Base-by-base conservation (phyloP, 495 filamentous ascomycete species). In the Endocarpon pusillum region DNA sequence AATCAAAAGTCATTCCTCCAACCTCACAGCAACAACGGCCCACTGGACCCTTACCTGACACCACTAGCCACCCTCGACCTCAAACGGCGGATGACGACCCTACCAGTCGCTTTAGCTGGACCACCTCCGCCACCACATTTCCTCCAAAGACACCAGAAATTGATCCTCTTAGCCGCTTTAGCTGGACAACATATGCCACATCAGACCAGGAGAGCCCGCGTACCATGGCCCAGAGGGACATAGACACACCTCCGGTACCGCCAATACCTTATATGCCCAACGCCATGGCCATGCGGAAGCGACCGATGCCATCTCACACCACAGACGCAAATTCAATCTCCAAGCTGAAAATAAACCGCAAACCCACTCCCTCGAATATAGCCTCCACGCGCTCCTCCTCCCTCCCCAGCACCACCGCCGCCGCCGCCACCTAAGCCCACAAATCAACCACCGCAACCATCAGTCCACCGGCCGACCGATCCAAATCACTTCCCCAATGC, bases 111-210 rank as follows among this genome's bases (percentile, higher is more conserved):
- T n/a, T n/a, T n/a, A n/a, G n/a, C n/a, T n/a, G n/a, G n/a, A n/a
- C n/a, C n/a, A n/a, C n/a, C n/a, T n/a, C n/a, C n/a, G n/a, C n/a
- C n/a, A n/a, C n/a, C n/a, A n/a, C n/a, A n/a, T n/a, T n/a, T n/a
- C n/a, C n/a, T n/a, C n/a, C n/a, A n/a, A n/a, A n/a, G n/a, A n/a
- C n/a, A n/a, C n/a, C n/a, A n/a, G n/a, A n/a, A n/a, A n/a, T n/a
- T 16, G 62, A 75, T 32, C 76, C 72, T 5, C 46, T 51, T 0
- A 85, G 78, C 35, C 78, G 77, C 25, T 83, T 81, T 57, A 83
- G 75, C 50, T 56, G 73, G 30, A 77, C 77, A 11, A 83, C 79
- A 2, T 76, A 77, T 46, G 69, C 71, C 2, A 65, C 59, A 9
- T 61, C 66, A 11, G 46, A 45, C 14, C 58, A 57, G 32, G 46